Base-by-base conservation (phyloP, 139 green algal species). In the Chlamydomonas sp. region DNA sequence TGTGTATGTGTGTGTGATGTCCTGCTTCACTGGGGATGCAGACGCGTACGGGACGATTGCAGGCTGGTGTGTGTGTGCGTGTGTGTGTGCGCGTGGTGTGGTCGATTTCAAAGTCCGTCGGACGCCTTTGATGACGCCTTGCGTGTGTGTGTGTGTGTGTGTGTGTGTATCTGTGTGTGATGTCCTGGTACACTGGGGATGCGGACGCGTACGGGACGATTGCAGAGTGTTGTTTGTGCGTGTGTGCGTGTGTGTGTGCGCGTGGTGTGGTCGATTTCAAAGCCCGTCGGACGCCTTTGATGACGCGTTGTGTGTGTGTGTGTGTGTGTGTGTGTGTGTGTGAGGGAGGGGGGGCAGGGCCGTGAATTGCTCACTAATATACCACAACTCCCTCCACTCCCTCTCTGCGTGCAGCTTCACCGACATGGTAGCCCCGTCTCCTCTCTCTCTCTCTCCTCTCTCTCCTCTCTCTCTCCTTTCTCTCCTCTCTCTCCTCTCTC, bases 131-230 rank as follows among this genome's bases (percentile, higher is more conserved):
- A 54, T 20, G 16, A 54, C 43, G 20, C 43, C n/a, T n/a, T n/a
- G n/a, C n/a, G n/a, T n/a, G n/a, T n/a, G n/a, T n/a, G n/a, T n/a
- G n/a, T n/a, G n/a, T n/a, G n/a, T n/a, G n/a, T n/a, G n/a, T n/a
- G n/a, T n/a, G n/a, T n/a, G n/a, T n/a, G n/a, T n/a, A n/a, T n/a
- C n/a, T n/a, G n/a, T n/a, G n/a, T n/a, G n/a, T n/a, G n/a, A n/a
- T n/a, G 20, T 54, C 16, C 43, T 26, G 16, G 67, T 85, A 79
- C 73, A 87, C 79, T 24, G 76, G 88, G 13, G 87, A 96, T 68
- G 84, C 87, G 6, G 90, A 96, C 63, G 90, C 89, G 1, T 96
- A 90, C 59, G 90, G 91, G 39, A 90, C 83, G 60, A 97, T 97
- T 69, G 91, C 91, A 16, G 91, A 97, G 79, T 90, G 43, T 13